Conservation (phyloP, 1,284 basidiomycete species). For the Ustanciosporium gigantosporum region DNA sequence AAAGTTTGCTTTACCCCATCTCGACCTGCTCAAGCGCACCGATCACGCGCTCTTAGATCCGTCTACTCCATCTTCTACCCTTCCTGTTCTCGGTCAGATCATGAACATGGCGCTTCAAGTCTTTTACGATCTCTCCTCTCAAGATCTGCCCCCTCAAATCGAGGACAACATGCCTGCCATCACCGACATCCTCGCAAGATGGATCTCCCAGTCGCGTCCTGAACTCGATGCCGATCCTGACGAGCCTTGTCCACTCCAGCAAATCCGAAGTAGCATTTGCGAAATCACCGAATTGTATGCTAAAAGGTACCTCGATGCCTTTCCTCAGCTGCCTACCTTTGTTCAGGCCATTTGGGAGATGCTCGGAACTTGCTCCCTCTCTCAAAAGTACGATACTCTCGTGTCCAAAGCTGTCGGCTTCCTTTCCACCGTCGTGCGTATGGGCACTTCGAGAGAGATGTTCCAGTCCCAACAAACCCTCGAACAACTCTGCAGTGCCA, state of each 20-base stretch:
- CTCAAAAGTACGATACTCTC: constrained; percentile 79
- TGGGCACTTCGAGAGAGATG: constrained; percentile 67
- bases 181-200: constrained; percentile 45
- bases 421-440: constrained; percentile 81
- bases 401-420: constrained; percentile 92
- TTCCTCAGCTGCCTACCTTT: constrained; percentile 77
- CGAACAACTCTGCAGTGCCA: constrained; percentile 80
- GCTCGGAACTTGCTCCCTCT: constrained; percentile 73
- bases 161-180: constrained; percentile 76
- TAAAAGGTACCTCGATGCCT: constrained; percentile 86
- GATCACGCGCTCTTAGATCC: constrained; percentile 58
- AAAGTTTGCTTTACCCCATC: constrained; percentile 81
- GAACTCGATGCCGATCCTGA: constrained; percentile 66
- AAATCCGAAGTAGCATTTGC: constrained; percentile 85
- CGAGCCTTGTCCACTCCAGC: constrained; percentile 81
- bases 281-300: constrained; percentile 92
- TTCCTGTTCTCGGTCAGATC: constrained; percentile 60
- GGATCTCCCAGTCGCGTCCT: constrained; percentile 50
- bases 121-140: constrained; percentile 90
- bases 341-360: constrained; percentile 91
- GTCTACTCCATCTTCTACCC: constrained; percentile 53
- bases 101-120: constrained; percentile 76
- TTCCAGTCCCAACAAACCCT: constrained; percentile 73
- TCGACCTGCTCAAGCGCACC: constrained; percentile 64
- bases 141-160: constrained; percentile 90